Evolutionary conservation across 2,329 filamentous ascomycete species (phyloP), one percentile per base, ranked within the genome.

Genomic region (Aspergillus hortae): DNA sequence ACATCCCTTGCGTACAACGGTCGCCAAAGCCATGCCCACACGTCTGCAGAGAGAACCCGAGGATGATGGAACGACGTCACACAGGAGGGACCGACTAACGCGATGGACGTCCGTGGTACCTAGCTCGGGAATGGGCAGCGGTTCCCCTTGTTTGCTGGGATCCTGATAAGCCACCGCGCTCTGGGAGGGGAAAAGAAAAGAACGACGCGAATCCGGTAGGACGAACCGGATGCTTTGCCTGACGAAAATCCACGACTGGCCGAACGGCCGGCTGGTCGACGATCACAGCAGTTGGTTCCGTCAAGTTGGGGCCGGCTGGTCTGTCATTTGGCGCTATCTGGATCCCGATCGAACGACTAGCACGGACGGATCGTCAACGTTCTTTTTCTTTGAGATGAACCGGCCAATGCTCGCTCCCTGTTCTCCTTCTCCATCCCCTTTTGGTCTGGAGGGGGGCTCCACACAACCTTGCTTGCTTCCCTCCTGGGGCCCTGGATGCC

Each of bases 361-460:
- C 53, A 53, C 48, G 49, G 58, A 57, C 57, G 49, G 51, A 55
- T 59, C 53, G 48, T 32, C 48, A 55, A 55, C 55, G 53, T 56
- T 51, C 51, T 30, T 46, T 46, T 46, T 23, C 23, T 23, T 23
- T 23, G 23, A 23, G 23, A 23, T 23, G 23, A 23, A 23, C 23
- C 23, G 23, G 23, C 23, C 23, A 23, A 23, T 23, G n/a, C 17
- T 48, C 25, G 19, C 44, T 49, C 21, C 38, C 6, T 40, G 9
- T 7, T 27, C 40, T 23, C 23, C 23, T 45, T 55, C 41, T 15
- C 23, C 12, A 21, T 44, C 23, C 52, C 47, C 27, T 48, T 52
- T 53, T 40, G 14, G 54, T 42, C 43, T 30, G 51, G 35, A 48
- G 53, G 12, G 12, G 35, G 40, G 40, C 19, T 53, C 59, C 58